These are phyloP conservation scores for Hypoxylon sp. DNA, from an alignment of 2,329 filamentous ascomycete genomes.

Conservation along the genomic window DNA sequence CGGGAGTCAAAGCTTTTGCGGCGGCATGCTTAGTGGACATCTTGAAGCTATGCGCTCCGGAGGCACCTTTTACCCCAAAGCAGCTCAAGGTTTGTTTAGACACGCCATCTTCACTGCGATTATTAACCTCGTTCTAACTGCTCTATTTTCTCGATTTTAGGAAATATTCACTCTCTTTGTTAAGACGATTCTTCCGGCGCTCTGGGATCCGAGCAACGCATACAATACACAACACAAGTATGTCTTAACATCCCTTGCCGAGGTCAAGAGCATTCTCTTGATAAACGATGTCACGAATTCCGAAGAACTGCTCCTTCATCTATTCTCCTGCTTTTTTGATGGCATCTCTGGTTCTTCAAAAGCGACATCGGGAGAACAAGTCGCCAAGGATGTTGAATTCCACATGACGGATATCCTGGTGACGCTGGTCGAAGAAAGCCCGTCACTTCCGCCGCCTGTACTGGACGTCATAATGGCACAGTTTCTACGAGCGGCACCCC, in stretches of 20 bases:
- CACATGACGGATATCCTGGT: slow-evolving; percentile 90
- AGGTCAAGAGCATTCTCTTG: slow-evolving; percentile 94
- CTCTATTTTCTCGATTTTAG: slow-evolving; percentile 61
- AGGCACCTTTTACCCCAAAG: slow-evolving; percentile 91
- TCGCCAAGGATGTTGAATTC: slow-evolving; percentile 94
- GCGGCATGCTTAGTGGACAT: slow-evolving; percentile 94
- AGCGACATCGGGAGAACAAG: slow-evolving; percentile 80
- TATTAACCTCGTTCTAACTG: slow-evolving; percentile 43
- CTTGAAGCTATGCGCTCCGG: slow-evolving; percentile 90
- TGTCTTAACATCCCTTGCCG: slow-evolving; percentile 87
- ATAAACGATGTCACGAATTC: slow-evolving; percentile 88
- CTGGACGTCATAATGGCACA: slow-evolving; percentile 96
- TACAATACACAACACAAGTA: slow-evolving; percentile 96
- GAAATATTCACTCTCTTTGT: slow-evolving; percentile 95
- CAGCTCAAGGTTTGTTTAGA: slow-evolving; percentile 82
- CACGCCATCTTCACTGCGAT: slow-evolving; percentile 3
- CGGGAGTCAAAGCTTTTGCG: slow-evolving; percentile 89
- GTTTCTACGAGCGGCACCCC: slow-evolving; percentile 89
- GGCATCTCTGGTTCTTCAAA: slow-evolving; percentile 85
- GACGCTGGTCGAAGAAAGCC: slow-evolving; percentile 88
- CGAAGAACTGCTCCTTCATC: slow-evolving; percentile 81
- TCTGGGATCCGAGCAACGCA: slow-evolving; percentile 87
- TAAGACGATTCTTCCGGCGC: slow-evolving; percentile 83
- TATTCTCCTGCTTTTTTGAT: slow-evolving; percentile 94
- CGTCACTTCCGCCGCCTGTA: slow-evolving; percentile 82